Evolutionary conservation across 2,329 filamentous ascomycete species (phyloP).

Genomic region (Xylaria sp.): DNA sequence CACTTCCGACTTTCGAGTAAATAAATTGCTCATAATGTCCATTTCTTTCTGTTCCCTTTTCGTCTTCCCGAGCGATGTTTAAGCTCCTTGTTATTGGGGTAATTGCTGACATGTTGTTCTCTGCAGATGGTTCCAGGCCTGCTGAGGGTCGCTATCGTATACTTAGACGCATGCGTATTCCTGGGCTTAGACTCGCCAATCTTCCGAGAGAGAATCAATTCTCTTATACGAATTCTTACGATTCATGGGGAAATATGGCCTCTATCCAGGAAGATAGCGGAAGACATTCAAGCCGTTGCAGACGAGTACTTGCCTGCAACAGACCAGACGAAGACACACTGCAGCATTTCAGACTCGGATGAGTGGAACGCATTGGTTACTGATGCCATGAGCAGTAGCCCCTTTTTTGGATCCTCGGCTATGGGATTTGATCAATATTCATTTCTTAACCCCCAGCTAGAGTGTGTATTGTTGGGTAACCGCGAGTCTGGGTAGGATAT

Average conservation of each 20-base stretch:
- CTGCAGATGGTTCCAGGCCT: conserved; percentile 40
- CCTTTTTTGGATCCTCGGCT: conserved; percentile 15
- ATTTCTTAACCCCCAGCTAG: conserved; percentile 19
- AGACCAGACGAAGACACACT: conserved; percentile 2
- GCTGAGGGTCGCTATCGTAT: conserved; percentile 46
- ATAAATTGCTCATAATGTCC: neutral
- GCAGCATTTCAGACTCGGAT: conserved; percentile 4
- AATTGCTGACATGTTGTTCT: conserved; percentile 9
- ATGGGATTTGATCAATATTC: conserved; percentile 18
- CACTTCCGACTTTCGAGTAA: too few relatives aligned
- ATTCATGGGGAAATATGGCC: conserved; percentile 51
- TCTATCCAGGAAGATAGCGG: conserved; percentile 51
- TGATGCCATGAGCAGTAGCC: conserved; percentile 18
- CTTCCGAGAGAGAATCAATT: conserved; percentile 50
- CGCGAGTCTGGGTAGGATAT: conserved; percentile 3
- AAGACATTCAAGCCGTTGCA: conserved; percentile 49
- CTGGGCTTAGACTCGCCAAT: conserved; percentile 48
- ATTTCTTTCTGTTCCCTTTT: neutral
- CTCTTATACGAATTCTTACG: conserved; percentile 48
- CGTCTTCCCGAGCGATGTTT: too few relatives aligned
- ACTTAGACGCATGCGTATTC: conserved; percentile 52
- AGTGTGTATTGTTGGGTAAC: conserved; percentile 9
- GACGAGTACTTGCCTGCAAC: conserved; percentile 42
- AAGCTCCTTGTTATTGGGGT: too few relatives aligned
- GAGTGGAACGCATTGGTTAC: conserved; percentile 13